phyloP scores from a whole-genome alignment of 768 basidiomycete species.

The Psilocybe tampanensis region DNA sequence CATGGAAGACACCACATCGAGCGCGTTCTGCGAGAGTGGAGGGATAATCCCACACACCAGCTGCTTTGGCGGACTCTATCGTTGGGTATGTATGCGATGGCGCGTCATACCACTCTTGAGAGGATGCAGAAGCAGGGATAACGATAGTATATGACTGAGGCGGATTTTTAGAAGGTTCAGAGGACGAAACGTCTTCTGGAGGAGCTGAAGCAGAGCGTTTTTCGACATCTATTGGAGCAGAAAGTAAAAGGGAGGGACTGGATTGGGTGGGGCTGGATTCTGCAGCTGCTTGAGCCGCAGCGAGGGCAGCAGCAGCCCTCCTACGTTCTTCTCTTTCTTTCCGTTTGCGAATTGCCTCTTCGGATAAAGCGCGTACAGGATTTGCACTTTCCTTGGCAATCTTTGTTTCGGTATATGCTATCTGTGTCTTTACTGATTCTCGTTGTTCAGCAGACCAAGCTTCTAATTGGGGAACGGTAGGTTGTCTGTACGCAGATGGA shows the following conservation, averaged over 20 bases:
- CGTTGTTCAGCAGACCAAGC: conserved; percentile 56
- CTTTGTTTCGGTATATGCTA: conserved; percentile 50
- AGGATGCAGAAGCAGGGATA: conserved; percentile 65
- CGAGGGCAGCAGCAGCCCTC: conserved; percentile 24
- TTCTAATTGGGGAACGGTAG: conserved; percentile 47
- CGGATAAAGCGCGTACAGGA: conserved; percentile 47
- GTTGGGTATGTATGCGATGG: conserved; percentile 47
- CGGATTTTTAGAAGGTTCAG: conserved; percentile 6
- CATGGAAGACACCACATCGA: conserved; percentile 76
- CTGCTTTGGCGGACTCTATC: conserved; percentile 60
- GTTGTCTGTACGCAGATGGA: conserved; percentile 52
- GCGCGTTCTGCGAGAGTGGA: conserved; percentile 66
- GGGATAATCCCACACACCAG: conserved; percentile 81
- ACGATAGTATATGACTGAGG: conserved; percentile 51
- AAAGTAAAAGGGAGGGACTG: neutral
- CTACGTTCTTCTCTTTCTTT: conserved; percentile 62
- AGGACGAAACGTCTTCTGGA: conserved; percentile 5
- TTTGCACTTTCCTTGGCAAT: conserved; percentile 45
- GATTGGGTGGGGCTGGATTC: conserved; percentile 1
- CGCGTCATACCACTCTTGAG: conserved; percentile 67
- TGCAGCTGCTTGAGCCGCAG: conserved; percentile 17
- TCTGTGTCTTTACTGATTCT: conserved; percentile 48
- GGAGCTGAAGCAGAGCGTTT: conserved; percentile 14
- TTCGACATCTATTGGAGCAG: neutral
- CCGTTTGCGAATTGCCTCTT: conserved; percentile 71